Percentiles rank a stretch among this genome's conserved stretches.
These are phyloP conservation scores for Kwoniella dejecticola DNA, from an alignment of 768 basidiomycete genomes.

Conservation along the genomic window DNA sequence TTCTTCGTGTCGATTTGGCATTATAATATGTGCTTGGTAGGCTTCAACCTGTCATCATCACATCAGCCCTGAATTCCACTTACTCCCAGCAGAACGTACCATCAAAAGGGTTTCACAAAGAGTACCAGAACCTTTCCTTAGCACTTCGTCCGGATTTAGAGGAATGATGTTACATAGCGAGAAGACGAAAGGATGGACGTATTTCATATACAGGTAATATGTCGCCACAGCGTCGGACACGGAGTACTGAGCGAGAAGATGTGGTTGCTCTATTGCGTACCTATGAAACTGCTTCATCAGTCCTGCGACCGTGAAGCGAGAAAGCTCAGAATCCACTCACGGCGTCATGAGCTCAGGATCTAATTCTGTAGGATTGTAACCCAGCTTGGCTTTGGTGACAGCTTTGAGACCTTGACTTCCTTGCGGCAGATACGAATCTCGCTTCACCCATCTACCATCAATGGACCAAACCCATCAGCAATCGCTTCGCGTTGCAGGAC, in stretches of 20 bases:
- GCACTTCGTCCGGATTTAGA: constrained; percentile 90
- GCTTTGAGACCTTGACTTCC: constrained; percentile 98
- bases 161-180: constrained; percentile 99
- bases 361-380: constrained; percentile 93
- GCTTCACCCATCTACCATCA: constrained; percentile 78
- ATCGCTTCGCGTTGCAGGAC: too few species aligned
- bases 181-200: constrained; percentile 99
- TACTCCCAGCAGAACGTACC: constrained; percentile 61
- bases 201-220: constrained; percentile 99
- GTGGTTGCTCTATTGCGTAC: constrained; percentile 94
- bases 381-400: constrained; percentile 91
- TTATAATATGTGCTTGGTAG: constrained; percentile 84
- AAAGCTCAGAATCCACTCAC: constrained; percentile 60
- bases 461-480: too few species aligned
- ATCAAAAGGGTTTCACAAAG: constrained; percentile 96
- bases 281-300: constrained; percentile 58
- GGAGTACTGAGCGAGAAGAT: constrained; percentile 91
- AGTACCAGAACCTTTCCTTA: constrained; percentile 94
- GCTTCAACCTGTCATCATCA: constrained; percentile 77
- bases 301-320: neutral
- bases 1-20: constrained; percentile 97
- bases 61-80: too few species aligned
- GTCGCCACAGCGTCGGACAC: constrained; percentile 99
- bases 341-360: constrained; percentile 99
- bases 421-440: constrained; percentile 97